Percentiles rank a stretch among this genome's conserved stretches.
Conservation (phyloP, 1,139 yeast genomes). For the Candida glucosophila region DNA sequence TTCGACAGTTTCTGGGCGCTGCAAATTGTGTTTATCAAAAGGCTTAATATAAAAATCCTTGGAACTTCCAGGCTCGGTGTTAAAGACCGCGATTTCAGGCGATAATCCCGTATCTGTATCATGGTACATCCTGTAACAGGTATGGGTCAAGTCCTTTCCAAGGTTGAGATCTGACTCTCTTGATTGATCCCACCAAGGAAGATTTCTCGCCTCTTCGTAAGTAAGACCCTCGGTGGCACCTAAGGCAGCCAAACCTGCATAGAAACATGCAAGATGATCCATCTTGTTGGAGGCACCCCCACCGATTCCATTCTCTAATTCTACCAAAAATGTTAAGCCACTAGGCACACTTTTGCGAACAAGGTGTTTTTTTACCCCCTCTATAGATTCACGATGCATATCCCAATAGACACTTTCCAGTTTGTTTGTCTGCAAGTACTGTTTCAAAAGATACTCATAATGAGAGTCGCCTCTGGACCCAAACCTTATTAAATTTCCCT, state of each 20-base stretch:
- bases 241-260: slow-evolving; percentile 82
- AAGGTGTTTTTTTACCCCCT: slow-evolving; percentile 59
- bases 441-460: slow-evolving; percentile 83
- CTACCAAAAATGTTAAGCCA: slow-evolving; percentile 67
- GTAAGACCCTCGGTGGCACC: slow-evolving; percentile 76
- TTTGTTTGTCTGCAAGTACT: slow-evolving; percentile 69
- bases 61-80: slow-evolving; percentile 24
- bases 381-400: slow-evolving; percentile 72
- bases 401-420: slow-evolving; percentile 53
- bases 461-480: slow-evolving; percentile 94
- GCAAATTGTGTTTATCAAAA: slow-evolving; percentile 72
- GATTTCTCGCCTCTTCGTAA: slow-evolving; percentile 31
- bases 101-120: slow-evolving; percentile 70
- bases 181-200: slow-evolving; percentile 27
- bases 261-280: slow-evolving; percentile 92
- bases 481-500: slow-evolving; percentile 57
- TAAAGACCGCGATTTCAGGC: slow-evolving; percentile 85
- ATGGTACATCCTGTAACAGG: slow-evolving; percentile 79
- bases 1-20: slow-evolving; percentile 93
- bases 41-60: slow-evolving; percentile 63
- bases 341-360: slow-evolving; percentile 55
- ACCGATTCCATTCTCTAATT: slow-evolving; percentile 57
- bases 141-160: slow-evolving; percentile 67
- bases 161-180: slow-evolving; percentile 48
- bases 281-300: slow-evolving; percentile 63